A percentile compares a stretch with the other conserved stretches of the same genome.
phyloP scores from a whole-genome alignment of 208 protist genomes.

The Trypanosoma cruzi region DNA sequence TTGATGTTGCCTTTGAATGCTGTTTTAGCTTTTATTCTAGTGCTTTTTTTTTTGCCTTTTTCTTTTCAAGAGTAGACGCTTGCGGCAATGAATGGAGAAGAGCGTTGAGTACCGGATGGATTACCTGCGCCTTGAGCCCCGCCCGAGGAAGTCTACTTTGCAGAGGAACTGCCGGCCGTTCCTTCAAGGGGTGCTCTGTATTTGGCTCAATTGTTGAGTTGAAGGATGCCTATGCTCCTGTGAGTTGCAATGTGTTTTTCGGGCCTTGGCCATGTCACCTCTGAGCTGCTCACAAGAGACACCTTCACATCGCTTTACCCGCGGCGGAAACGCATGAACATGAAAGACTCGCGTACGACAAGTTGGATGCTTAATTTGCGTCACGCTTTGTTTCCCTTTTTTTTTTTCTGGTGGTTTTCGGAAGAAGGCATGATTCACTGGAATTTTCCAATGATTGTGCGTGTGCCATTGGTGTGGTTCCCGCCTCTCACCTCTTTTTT shows the following conservation, averaged over 20 bases:
- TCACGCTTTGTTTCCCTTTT: neutral
- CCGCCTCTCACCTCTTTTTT: constrained; percentile 14
- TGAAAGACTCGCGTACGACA: constrained; percentile 47
- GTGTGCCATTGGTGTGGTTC: no score
- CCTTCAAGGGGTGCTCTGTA: constrained; percentile 43
- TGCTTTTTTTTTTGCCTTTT: constrained; percentile 2
- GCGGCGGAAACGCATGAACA: constrained; percentile 48
- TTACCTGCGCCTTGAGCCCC: constrained; percentile 38
- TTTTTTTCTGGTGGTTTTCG: neutral
- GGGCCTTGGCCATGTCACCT: constrained; percentile 45
- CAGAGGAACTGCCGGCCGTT: constrained; percentile 50
- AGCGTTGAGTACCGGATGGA: constrained; percentile 40
- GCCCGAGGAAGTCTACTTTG: constrained; percentile 53
- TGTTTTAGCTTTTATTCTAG: neutral
- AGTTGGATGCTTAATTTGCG: neutral
- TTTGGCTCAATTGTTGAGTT: constrained; percentile 45
- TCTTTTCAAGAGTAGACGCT: neutral
- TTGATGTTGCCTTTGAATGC: neutral
- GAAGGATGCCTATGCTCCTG: constrained; percentile 34
- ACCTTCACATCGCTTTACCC: constrained; percentile 49
- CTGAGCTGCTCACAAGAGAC: constrained; percentile 57
- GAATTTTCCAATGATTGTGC: no score
- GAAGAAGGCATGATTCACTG: no score
- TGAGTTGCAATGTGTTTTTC: constrained; percentile 60
- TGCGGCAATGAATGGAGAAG: constrained; percentile 1